phyloP scores from a whole-genome alignment of 345 rosid species.

The Hevea brasiliensis region DNA sequence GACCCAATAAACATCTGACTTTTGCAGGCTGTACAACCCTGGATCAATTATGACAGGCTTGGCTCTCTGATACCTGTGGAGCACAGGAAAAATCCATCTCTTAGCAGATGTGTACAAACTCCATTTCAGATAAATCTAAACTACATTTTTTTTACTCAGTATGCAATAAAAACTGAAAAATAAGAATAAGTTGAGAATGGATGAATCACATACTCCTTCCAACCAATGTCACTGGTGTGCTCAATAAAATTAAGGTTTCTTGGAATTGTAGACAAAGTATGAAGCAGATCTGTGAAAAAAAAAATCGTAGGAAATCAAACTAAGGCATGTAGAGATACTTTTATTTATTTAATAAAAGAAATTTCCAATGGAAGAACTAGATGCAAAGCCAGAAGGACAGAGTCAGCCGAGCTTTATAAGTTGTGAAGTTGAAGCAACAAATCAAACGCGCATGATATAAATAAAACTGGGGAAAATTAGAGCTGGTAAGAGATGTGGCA shows the following conservation, averaged over 20 bases:
- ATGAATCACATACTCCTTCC: slow-evolving; percentile 71
- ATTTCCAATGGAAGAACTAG: neutral
- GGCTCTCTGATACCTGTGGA: slow-evolving; percentile 59
- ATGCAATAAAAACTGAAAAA: neutral
- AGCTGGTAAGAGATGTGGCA: neutral
- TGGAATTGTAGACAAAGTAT: slow-evolving; percentile 55
- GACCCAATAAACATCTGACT: slow-evolving; percentile 67
- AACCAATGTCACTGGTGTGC: slow-evolving; percentile 82
- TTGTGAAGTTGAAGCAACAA: neutral
- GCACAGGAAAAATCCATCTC: slow-evolving; percentile 16
- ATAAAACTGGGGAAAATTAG: neutral
- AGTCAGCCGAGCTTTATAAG: neutral
- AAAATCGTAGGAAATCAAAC: neutral
- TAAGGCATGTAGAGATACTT: neutral
- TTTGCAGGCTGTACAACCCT: slow-evolving; percentile 50
- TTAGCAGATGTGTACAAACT: slow-evolving; percentile 5
- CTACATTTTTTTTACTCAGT: neutral
- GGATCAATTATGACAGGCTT: slow-evolving; percentile 73
- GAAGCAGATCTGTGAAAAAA: slow-evolving; percentile 63
- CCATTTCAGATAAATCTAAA: neutral
- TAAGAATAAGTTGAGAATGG: neutral
- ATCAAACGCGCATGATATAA: neutral
- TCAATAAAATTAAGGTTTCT: slow-evolving; percentile 71
- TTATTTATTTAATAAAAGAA: neutral
- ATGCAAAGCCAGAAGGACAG: neutral